phyloP scores from a whole-genome alignment of 2,329 filamentous ascomycete species.

The Bertia moriformis region DNA sequence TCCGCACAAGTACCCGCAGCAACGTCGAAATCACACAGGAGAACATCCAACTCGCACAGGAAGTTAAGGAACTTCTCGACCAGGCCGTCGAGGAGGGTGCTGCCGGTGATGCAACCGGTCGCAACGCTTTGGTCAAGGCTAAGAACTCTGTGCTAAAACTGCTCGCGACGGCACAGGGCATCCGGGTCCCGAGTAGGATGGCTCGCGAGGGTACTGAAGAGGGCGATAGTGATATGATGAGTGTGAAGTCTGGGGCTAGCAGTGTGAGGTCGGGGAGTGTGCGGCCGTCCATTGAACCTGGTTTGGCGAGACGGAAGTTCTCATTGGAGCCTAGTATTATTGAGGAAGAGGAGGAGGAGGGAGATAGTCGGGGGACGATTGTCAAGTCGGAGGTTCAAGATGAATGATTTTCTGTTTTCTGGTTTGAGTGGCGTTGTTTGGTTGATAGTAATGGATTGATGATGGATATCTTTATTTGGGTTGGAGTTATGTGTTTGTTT shows the following conservation, averaged over 20 bases:
- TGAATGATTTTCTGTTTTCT: too few relatives aligned
- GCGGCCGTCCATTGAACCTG: slow-evolving; percentile 6
- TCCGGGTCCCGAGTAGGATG: not conserved
- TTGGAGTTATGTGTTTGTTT: too few relatives aligned
- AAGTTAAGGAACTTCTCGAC: slow-evolving; percentile 40
- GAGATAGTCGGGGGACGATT: slow-evolving; percentile 4
- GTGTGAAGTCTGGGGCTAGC: slow-evolving; percentile 6
- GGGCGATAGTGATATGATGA: slow-evolving; percentile 4
- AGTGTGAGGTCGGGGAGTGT: slow-evolving; percentile 6
- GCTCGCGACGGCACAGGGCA: slow-evolving; percentile 36
- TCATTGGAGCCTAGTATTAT: slow-evolving; percentile 27
- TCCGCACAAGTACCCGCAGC: not conserved
- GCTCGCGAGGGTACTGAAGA: slow-evolving; percentile 5
- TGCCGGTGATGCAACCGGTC: slow-evolving; percentile 41
- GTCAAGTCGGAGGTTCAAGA: not conserved
- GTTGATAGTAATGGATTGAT: not conserved
- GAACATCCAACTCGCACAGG: slow-evolving; percentile 35
- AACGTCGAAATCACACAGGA: not conserved
- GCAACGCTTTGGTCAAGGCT: slow-evolving; percentile 54
- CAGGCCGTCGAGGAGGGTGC: slow-evolving; percentile 49
- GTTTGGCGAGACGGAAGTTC: slow-evolving; percentile 14
- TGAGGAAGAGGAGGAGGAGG: slow-evolving; percentile 27
- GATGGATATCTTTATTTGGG: too few relatives aligned
- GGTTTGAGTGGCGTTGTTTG: too few relatives aligned
- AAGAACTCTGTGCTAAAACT: slow-evolving; percentile 55